Conservation (phyloP, 192 early-diverging fungal genomes). For the Entomortierella parvispora region DNA sequence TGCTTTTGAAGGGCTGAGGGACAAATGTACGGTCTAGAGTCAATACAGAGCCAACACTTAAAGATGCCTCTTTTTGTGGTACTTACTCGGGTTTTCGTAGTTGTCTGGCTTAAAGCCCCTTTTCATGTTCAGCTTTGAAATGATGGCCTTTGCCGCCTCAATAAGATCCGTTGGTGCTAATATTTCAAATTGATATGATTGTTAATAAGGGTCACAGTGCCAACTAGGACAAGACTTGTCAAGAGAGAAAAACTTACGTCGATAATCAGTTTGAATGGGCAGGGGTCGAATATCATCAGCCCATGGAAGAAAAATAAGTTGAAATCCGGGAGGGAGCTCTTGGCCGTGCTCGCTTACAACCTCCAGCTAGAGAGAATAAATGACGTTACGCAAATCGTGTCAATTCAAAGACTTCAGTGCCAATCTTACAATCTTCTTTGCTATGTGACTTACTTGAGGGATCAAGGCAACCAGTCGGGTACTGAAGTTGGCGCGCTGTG, state of each 20-base stretch:
- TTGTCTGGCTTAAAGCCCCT: conserved; percentile 52
- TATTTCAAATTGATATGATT: not conserved
- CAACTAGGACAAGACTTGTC: not conserved
- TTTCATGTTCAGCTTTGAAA: conserved; percentile 52
- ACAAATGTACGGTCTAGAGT: not conserved
- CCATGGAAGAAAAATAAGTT: conserved; percentile 76
- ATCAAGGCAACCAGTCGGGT: conserved; percentile 73
- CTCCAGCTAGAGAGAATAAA: conserved; percentile 53
- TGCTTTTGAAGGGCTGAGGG: conserved; percentile 52
- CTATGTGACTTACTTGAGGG: conserved; percentile 78
- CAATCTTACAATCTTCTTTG: no score
- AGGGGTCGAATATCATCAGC: conserved; percentile 76
- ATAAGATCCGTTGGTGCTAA: conserved; percentile 48
- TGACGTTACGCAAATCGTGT: not conserved
- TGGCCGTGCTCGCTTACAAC: conserved; percentile 58
- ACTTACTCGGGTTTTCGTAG: conserved; percentile 56
- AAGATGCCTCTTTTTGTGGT: no score
- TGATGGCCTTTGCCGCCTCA: conserved; percentile 43
- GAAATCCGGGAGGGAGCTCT: conserved; percentile 70
- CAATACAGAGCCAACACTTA: no score
- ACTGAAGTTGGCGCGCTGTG: conserved; percentile 58
- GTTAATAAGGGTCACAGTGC: no score
- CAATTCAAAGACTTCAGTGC: no score
- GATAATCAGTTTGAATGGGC: conserved; percentile 32
- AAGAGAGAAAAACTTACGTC: conserved; percentile 6